Evolutionary conservation across 805 yeast genomes (phyloP), one percentile per base, ranked within the genome.

Genomic region (Sugiyamaella mastotermitis): DNA sequence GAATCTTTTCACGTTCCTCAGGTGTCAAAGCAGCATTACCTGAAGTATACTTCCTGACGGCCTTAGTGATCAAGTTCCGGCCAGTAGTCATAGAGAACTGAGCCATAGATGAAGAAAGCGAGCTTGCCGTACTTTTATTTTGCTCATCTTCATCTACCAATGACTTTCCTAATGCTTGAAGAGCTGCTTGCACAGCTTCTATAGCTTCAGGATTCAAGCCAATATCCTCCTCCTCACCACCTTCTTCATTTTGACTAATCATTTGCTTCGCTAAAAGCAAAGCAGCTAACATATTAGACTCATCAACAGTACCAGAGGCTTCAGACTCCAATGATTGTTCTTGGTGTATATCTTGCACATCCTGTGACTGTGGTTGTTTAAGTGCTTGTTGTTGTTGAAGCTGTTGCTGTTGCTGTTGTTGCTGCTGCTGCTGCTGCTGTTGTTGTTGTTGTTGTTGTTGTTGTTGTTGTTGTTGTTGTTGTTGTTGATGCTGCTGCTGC

Each of bases 1-100:
- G 62, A 8, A 78, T 65, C 44, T 75, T 70, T 50, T 80, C 85
- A 44, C 71, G 71, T 33, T 65, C 67, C 29, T 52, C 61, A 13
- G 56, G 57, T 1, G 61, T 47, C 7, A 51, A 17, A 27, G 14
- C 18, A 27, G 30, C 30, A 27, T 27, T 27, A 7, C 17, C 18
- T 7, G 24, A 10, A 7, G 9, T 27, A 10, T n/a, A 13, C 18
- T 27, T 27, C 8, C 30, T 14, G n/a, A n/a, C n/a, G n/a, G n/a
- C n/a, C n/a, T n/a, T n/a, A n/a, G n/a, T n/a, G n/a, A n/a, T n/a
- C n/a, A n/a, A n/a, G n/a, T n/a, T n/a, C n/a, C n/a, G n/a, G n/a
- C n/a, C n/a, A n/a, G n/a, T n/a, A 6, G 17, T 15, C 9, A 17
- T n/a, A 7, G 17, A 6, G 14, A 27, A 27, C 18, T n/a, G 30